Evolutionary conservation across 225 moss, liverwort and hornwort species (phyloP).

Genomic region (Bryoerythrophyllum caledonicum): DNA sequence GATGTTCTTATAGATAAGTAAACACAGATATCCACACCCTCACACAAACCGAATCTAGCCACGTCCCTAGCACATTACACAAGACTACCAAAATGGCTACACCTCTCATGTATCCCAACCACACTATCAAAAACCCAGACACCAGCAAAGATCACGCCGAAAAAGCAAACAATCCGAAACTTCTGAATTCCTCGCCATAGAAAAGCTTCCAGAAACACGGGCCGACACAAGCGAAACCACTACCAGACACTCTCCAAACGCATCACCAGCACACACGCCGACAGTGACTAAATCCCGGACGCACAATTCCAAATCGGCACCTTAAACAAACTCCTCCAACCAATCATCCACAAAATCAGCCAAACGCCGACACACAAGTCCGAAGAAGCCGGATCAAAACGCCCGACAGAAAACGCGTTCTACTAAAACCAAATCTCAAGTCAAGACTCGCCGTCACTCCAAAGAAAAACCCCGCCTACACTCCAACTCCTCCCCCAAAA

Average conservation of each 20-base stretch:
- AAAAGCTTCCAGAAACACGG: neutral
- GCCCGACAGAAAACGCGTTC: too few relatives aligned
- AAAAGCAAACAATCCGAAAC: neutral
- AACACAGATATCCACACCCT: neutral
- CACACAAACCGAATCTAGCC: neutral
- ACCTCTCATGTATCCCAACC: neutral
- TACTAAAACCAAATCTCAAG: neutral
- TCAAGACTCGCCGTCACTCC: slow-evolving; percentile 2
- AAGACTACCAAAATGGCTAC: neutral
- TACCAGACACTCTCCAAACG: neutral
- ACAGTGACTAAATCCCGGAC: neutral
- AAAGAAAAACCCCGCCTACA: neutral
- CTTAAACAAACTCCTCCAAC: neutral
- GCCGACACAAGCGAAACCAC: neutral
- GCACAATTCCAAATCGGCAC: neutral
- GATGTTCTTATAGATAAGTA: neutral
- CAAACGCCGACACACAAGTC: neutral
- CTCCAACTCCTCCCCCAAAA: neutral
- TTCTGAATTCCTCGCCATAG: neutral
- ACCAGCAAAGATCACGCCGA: neutral
- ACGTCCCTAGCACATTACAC: neutral
- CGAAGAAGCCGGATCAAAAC: neutral
- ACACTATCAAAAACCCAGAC: neutral
- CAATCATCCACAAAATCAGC: neutral
- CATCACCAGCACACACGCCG: neutral